These are phyloP conservation scores for Sphagnum tenellum DNA, from an alignment of 225 moss, liverwort and hornwort species.

Conservation along the genomic window DNA sequence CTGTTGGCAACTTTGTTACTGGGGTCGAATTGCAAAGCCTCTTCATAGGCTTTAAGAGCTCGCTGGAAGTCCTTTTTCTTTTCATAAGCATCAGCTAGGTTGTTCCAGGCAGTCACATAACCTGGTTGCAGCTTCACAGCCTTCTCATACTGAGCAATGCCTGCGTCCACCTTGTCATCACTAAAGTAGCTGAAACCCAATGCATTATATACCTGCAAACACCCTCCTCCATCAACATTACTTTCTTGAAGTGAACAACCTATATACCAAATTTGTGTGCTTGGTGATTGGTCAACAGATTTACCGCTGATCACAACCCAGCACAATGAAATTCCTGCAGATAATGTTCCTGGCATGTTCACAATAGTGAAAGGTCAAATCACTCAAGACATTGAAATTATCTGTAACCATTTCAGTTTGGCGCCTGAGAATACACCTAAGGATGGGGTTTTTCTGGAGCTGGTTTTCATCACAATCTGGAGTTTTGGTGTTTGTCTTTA, in stretches of 20 bases:
- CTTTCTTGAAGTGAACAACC: neutral
- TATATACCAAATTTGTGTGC: neutral
- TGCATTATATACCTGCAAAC: slow-evolving; percentile 80
- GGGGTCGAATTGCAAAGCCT: slow-evolving; percentile 87
- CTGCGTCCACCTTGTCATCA: slow-evolving; percentile 58
- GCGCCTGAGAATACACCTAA: too few species aligned
- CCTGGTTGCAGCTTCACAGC: slow-evolving; percentile 86
- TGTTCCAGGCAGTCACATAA: slow-evolving; percentile 96
- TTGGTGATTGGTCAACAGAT: too few species aligned
- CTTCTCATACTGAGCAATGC: slow-evolving; percentile 69
- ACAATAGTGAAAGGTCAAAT: too few species aligned
- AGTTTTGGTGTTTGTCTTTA: too few species aligned
- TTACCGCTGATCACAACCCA: too few species aligned
- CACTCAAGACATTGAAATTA: too few species aligned
- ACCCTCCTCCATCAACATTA: neutral
- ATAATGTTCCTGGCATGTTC: too few species aligned
- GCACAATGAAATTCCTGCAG: too few species aligned
- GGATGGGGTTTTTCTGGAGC: too few species aligned
- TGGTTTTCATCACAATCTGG: too few species aligned
- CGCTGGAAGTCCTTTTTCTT: slow-evolving; percentile 51
- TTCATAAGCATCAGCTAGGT: slow-evolving; percentile 82
- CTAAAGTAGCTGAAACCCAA: slow-evolving; percentile 84
- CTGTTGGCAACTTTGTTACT: slow-evolving; percentile 70
- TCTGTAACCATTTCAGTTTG: too few species aligned
- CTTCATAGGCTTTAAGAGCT: slow-evolving; percentile 73